Base-by-base conservation (phyloP, 1,139 yeast genomes). In the Suhomyces bribrorum region DNA sequence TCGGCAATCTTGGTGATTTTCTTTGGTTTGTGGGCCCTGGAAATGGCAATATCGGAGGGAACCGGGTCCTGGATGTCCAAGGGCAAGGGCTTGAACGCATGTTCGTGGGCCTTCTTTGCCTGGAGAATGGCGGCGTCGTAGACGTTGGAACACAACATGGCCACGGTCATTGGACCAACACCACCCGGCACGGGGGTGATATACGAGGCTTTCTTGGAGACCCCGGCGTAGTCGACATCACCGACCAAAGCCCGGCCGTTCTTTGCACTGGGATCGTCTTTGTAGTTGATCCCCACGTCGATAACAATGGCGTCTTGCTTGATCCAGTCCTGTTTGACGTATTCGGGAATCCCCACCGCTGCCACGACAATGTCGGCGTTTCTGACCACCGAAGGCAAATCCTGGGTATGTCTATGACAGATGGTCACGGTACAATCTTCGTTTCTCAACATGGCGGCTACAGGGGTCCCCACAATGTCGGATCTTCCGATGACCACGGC, bases 101-200 rank as follows among this genome's bases (percentile, higher is more conserved):
- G 75, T 47, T 64, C 66, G 46, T 73, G 78, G 13, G 75, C 76
- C 36, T 59, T 62, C 49, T 71, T 63, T 33, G 77, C 75, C 58
- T 75, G 73, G 52, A 76, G 57, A 44, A 79, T 66, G n/a, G 87
- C 86, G 32, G 86, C 84, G 44, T 72, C 69, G 42, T 78, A 67
- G 5, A 85, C 86, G 53, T 85, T 85, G 36, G 81, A 73, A 46
- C 86, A 77, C 46, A 85, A 73, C 89, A 83, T 83, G 36, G 97
- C 97, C 37, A 92, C 97, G 9, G 99, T 92, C 97, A 92, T 92
- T 54, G 98, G 99, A 37, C 98, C 98, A 44, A 92, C 98, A 50
- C 98, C 98, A 59, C 99, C 99, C 36, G 98, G 99, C 42, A 92
- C 99, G 20, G 98, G 98, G 16, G 98, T 92, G 57, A 92, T 77